Conservation (phyloP, 768 basidiomycete genomes). For the Paxillus rubicundulus region DNA sequence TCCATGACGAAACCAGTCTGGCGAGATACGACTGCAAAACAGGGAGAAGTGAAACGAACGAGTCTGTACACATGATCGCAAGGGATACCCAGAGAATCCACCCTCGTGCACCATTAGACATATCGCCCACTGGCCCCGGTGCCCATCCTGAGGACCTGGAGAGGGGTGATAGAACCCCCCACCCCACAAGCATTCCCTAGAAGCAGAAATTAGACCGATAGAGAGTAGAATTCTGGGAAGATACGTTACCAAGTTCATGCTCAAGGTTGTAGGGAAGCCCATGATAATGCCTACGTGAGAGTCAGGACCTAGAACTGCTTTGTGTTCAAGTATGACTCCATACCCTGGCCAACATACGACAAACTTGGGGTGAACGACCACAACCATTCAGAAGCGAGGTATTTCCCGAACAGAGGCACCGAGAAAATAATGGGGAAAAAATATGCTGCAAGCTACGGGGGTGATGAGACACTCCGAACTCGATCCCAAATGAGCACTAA, state of each 20-base stretch:
- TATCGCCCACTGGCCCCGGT: conserved; percentile 86
- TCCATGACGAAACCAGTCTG: conserved; percentile 31
- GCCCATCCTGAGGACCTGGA: conserved; percentile 87
- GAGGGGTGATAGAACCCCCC: conserved; percentile 90
- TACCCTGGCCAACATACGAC: conserved; percentile 89
- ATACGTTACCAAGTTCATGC: conserved; percentile 78
- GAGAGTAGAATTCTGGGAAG: conserved; percentile 13
- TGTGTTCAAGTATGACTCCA: neutral
- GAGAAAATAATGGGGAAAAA: conserved; percentile 89
- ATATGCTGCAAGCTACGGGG: conserved; percentile 70
- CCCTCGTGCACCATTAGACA: conserved; percentile 84
- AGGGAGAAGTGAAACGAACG: conserved; percentile 80
- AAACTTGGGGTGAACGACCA: conserved; percentile 93
- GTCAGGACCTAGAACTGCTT: neutral
- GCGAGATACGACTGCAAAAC: conserved; percentile 55
- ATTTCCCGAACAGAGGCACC: conserved; percentile 79
- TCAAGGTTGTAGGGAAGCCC: conserved; percentile 92
- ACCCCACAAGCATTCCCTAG: conserved; percentile 95
- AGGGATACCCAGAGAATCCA: conserved; percentile 98
- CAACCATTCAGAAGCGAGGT: conserved; percentile 83
- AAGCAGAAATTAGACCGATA: conserved; percentile 1
- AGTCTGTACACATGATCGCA: conserved; percentile 94
- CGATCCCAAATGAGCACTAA: conserved; percentile 34
- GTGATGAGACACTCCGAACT: conserved; percentile 1
- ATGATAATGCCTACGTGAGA: conserved; percentile 80